A percentile compares a stretch with the other conserved stretches of the same genome.
Conservation (phyloP, 2,329 filamentous ascomycete species). For the Coniochaeta hoffmannii region DNA sequence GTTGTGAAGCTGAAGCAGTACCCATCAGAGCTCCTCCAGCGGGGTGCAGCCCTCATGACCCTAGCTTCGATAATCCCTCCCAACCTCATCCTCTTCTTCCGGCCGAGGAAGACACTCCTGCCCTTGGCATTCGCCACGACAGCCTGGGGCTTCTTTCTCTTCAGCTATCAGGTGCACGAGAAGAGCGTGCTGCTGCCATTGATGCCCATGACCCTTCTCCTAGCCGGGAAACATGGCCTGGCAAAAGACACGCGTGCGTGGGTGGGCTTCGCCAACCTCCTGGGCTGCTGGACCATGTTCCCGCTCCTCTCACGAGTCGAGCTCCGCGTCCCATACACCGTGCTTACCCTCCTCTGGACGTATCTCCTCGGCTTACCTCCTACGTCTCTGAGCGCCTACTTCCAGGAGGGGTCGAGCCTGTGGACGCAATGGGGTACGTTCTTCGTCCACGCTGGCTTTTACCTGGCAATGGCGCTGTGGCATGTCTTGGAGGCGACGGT, state of each 20-base stretch:
- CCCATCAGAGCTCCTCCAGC: slow-evolving; percentile 64
- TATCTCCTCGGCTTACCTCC: slow-evolving; percentile 86
- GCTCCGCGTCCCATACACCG: slow-evolving; percentile 73
- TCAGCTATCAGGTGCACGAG: slow-evolving; percentile 97
- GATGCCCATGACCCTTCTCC: slow-evolving; percentile 83
- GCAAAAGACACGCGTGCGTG: slow-evolving; percentile 72
- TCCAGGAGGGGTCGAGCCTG: slow-evolving; percentile 37
- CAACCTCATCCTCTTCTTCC: slow-evolving; percentile 70
- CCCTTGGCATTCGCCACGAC: slow-evolving; percentile 76
- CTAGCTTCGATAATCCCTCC: slow-evolving; percentile 70
- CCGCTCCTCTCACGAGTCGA: slow-evolving; percentile 82
- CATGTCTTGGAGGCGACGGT: slow-evolving; percentile 68
- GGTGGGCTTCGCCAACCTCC: slow-evolving; percentile 92
- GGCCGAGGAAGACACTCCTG: slow-evolving; percentile 68
- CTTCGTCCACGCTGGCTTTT: slow-evolving; percentile 68
- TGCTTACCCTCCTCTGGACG: slow-evolving; percentile 81
- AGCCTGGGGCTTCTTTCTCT: slow-evolving; percentile 95
- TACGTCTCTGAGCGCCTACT: slow-evolving; percentile 62
- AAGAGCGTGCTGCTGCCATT: slow-evolving; percentile 92
- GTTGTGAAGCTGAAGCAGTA: slow-evolving; percentile 79
- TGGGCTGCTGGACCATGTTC: slow-evolving; percentile 90
- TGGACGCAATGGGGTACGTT: slow-evolving; percentile 52
- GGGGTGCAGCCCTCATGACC: slow-evolving; percentile 67
- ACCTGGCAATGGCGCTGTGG: slow-evolving; percentile 71
- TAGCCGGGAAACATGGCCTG: slow-evolving; percentile 72